A percentile compares a stretch with the other conserved stretches of the same genome.
These are phyloP conservation scores for Tagetes patula DNA, from an alignment of 129 eudicot species.

Conservation along the genomic window DNA sequence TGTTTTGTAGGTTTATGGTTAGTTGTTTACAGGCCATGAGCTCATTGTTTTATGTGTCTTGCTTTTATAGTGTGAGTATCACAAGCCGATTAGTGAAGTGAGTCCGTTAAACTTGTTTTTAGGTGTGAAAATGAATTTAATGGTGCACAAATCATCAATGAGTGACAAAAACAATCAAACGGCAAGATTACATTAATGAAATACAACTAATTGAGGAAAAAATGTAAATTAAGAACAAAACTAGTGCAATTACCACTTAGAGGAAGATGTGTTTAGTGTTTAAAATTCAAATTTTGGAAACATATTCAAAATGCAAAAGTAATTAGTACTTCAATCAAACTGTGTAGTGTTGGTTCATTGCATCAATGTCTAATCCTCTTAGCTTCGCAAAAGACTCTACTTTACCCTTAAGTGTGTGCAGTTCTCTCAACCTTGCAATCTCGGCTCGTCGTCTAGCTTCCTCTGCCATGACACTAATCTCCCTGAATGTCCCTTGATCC, in stretches of 20 bases:
- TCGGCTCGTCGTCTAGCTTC: constrained; percentile 89
- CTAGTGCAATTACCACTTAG: not conserved
- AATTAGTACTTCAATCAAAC: constrained; percentile 36
- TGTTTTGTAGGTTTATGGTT: too few relatives aligned
- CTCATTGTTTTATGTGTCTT: too few relatives aligned
- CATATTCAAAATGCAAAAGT: not conserved
- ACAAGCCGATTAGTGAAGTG: too few relatives aligned
- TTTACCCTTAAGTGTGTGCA: constrained; percentile 70
- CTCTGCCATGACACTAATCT: constrained; percentile 79
- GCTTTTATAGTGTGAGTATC: too few relatives aligned
- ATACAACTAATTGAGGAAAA: not conserved
- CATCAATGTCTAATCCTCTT: constrained; percentile 75
- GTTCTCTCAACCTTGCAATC: constrained; percentile 79
- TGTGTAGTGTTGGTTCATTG: constrained; percentile 70
- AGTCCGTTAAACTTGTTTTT: too few relatives aligned
- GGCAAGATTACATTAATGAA: not conserved
- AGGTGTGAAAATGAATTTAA: too few relatives aligned
- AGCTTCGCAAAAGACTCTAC: constrained; percentile 83
- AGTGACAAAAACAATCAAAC: not conserved
- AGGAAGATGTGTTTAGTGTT: constrained; percentile 14
- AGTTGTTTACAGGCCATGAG: too few relatives aligned
- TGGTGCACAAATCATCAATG: too few relatives aligned
- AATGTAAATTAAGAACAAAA: constrained; percentile 4
- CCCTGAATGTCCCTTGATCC: constrained; percentile 51
- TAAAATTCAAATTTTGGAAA: not conserved